phyloP scores from a whole-genome alignment of 192 early-diverging fungal species.

The Backusella luteola region DNA sequence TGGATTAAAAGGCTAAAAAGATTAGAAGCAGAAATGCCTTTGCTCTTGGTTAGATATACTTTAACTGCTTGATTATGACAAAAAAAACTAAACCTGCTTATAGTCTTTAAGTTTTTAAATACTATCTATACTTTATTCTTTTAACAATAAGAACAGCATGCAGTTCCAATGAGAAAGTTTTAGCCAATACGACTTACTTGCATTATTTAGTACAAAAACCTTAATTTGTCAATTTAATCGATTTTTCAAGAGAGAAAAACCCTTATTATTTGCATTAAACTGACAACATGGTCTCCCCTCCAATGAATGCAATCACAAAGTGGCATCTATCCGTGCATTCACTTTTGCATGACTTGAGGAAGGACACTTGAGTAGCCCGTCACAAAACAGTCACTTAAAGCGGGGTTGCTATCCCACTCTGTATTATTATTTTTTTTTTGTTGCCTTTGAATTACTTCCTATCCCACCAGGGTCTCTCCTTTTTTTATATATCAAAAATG shows the following conservation, averaged over 20 bases:
- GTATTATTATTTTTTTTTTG: neutral
- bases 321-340: too few relatives aligned
- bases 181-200: neutral
- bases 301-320: too few relatives aligned
- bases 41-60: too few relatives aligned
- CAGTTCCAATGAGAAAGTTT: neutral
- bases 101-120: too few relatives aligned
- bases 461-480: neutral
- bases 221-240: neutral
- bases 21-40: too few relatives aligned
- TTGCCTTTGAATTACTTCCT: neutral
- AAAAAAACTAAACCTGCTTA: too few relatives aligned
- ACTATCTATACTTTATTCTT: neutral
- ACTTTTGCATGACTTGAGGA: too few relatives aligned
- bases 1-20: too few relatives aligned
- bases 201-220: neutral
- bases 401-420: neutral
- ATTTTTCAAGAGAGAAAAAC: neutral
- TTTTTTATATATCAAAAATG: constrained; percentile 35
- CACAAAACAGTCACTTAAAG: neutral
- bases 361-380: neutral
- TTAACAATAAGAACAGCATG: neutral
- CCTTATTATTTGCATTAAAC: neutral
- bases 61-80: too few relatives aligned
- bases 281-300: neutral